Evolutionary conservation across 2,329 filamentous ascomycete genomes (phyloP).

Genomic region (Cordyceps fumosorosea): DNA sequence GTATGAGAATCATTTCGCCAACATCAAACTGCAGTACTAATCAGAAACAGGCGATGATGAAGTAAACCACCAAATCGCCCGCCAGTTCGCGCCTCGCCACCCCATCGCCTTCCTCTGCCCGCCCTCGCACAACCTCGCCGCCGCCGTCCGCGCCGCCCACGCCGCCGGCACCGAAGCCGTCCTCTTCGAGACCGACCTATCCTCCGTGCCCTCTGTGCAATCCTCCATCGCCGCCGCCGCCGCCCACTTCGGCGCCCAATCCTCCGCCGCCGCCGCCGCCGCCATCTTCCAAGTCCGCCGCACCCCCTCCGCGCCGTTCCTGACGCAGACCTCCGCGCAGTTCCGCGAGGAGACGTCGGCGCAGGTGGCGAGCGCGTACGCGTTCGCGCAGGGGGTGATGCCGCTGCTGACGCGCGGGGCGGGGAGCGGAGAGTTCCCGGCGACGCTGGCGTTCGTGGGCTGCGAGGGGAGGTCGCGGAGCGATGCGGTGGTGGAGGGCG

Average conservation of each 20-base stretch:
- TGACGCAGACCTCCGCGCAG: not conserved
- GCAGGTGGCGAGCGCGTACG: slow-evolving; percentile 8
- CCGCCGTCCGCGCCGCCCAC: not conserved
- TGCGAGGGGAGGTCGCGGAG: not conserved
- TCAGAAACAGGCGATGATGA: not conserved
- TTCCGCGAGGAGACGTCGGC: not conserved
- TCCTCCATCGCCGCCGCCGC: not conserved
- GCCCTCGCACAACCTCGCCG: not conserved
- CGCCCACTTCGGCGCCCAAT: not conserved
- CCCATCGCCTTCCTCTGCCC: slow-evolving; percentile 1
- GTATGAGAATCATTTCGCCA: not conserved
- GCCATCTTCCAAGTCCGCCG: slow-evolving; percentile 6
- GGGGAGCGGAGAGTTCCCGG: not conserved
- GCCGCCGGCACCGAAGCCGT: not conserved
- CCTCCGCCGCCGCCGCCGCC: slow-evolving; percentile 1
- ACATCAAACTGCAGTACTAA: no score
- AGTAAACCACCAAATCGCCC: not conserved
- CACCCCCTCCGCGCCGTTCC: not conserved
- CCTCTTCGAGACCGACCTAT: slow-evolving; percentile 2
- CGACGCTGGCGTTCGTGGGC: slow-evolving; percentile 5
- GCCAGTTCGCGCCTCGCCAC: slow-evolving; percentile 1
- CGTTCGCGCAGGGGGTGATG: slow-evolving; percentile 4
- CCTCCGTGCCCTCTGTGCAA: not conserved
- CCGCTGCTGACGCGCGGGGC: not conserved
- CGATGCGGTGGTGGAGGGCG: slow-evolving; percentile 4